A percentile compares a stretch with the other conserved stretches of the same genome.
Conservation (phyloP, 2,329 filamentous ascomycete genomes). For the Aspergillus hiratsukae region DNA sequence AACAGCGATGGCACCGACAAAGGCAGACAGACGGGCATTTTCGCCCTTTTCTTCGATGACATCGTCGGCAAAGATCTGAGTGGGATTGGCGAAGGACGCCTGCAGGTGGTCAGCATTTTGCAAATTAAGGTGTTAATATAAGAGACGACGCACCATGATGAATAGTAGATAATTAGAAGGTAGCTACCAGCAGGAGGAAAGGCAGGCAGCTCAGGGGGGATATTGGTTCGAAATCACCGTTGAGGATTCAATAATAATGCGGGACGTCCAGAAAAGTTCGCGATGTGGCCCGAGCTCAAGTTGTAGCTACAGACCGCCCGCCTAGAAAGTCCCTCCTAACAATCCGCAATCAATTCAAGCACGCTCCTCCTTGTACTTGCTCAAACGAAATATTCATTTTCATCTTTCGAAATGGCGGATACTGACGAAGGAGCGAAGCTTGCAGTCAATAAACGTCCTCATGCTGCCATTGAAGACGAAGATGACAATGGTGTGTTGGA, state of each 20-base stretch:
- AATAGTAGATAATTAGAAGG: constrained; percentile 12
- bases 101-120: constrained; percentile 15
- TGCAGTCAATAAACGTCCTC: constrained; percentile 51
- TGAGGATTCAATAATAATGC: constrained; percentile 11
- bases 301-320: constrained; percentile 16
- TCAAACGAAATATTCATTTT: background rate
- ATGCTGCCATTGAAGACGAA: constrained; percentile 51
- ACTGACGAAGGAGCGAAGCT: constrained; percentile 19
- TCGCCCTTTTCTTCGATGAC: constrained; percentile 97
- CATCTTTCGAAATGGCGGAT: constrained; percentile 24
- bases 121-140: constrained; percentile 2
- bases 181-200: constrained; percentile 12
- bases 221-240: background rate
- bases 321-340: background rate
- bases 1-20: constrained; percentile 96
- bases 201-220: constrained; percentile 18
- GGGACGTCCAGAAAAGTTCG: constrained; percentile 27
- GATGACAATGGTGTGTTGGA: constrained; percentile 35
- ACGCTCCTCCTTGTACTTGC: constrained; percentile 5
- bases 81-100: constrained; percentile 62
- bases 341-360: background rate
- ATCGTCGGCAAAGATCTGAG: constrained; percentile 96
- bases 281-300: constrained; percentile 26
- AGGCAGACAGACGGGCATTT: constrained; percentile 97
- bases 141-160: constrained; percentile 26